Percentiles rank a stretch among this genome's conserved stretches.
Evolutionary conservation across 495 filamentous ascomycete species (phyloP).

Genomic region (Pseudotulostoma volvatum): DNA sequence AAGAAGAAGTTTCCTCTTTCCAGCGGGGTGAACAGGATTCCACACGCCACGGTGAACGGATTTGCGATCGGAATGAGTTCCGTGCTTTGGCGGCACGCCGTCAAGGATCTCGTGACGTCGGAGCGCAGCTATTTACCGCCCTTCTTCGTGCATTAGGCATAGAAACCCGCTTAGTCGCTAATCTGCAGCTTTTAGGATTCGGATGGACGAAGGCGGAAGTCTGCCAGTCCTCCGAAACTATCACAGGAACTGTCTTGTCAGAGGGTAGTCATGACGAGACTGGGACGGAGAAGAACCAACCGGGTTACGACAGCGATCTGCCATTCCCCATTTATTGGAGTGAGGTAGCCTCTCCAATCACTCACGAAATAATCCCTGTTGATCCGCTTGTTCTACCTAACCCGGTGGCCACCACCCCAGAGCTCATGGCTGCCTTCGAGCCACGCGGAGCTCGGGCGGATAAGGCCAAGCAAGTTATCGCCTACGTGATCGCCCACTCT

Average conservation of each 20-base stretch:
- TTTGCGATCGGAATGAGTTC: slow-evolving; percentile 48
- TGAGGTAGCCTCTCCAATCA: slow-evolving; percentile 67
- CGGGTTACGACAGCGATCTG: slow-evolving; percentile 45
- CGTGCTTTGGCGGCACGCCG: slow-evolving; percentile 49
- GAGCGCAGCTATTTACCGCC: slow-evolving; percentile 80
- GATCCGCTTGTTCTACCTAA: slow-evolving; percentile 55
- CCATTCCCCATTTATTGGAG: slow-evolving; percentile 85
- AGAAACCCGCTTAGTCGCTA: slow-evolving; percentile 67
- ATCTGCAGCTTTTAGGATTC: slow-evolving; percentile 76
- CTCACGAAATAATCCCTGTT: slow-evolving; percentile 60
- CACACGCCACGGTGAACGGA: slow-evolving; percentile 55
- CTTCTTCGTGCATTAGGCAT: slow-evolving; percentile 69
- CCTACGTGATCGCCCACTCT: slow-evolving; percentile 80
- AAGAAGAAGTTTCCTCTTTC: slow-evolving; percentile 46
- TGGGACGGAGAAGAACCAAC: slow-evolving; percentile 6
- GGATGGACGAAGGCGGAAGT: slow-evolving; percentile 77
- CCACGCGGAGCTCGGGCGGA: slow-evolving; percentile 68
- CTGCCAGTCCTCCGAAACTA: slow-evolving; percentile 26
- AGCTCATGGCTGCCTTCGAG: slow-evolving; percentile 62
- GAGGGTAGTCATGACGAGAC: slow-evolving; percentile 1
- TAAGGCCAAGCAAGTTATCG: slow-evolving; percentile 74
- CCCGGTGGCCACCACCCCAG: slow-evolving; percentile 47
- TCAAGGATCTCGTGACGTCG: slow-evolving; percentile 73
- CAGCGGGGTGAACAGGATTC: slow-evolving; percentile 43
- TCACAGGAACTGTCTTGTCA: not conserved